Evolutionary conservation across 495 filamentous ascomycete species (phyloP).

Genomic region (Cetradonia linearis): DNA sequence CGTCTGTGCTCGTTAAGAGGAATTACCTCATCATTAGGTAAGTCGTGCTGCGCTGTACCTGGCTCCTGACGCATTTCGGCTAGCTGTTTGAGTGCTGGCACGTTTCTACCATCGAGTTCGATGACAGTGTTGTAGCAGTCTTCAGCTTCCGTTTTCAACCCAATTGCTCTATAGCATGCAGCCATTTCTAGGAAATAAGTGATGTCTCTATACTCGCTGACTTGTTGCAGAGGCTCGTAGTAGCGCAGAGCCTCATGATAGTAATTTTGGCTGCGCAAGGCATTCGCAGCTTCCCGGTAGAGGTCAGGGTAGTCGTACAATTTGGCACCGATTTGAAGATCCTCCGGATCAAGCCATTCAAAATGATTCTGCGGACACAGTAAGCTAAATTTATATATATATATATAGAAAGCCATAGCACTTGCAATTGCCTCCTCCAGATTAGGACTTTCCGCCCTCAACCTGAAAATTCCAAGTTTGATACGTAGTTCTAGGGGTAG

Average conservation of each 20-base stretch:
- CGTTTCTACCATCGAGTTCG: slow-evolving; percentile 53
- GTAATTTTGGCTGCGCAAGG: slow-evolving; percentile 47
- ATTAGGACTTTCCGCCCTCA: slow-evolving; percentile 50
- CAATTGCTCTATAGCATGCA: slow-evolving; percentile 57
- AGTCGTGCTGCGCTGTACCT: slow-evolving; percentile 34
- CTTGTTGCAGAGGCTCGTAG: slow-evolving; percentile 56
- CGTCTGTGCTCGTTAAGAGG: slow-evolving; percentile 11
- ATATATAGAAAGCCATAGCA: slow-evolving; percentile 12
- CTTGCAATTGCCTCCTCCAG: slow-evolving; percentile 68
- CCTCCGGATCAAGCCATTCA: slow-evolving; percentile 52
- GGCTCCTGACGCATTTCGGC: slow-evolving; percentile 70
- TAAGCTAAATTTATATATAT: slow-evolving; percentile 16
- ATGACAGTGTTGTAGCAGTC: slow-evolving; percentile 63
- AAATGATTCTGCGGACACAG: slow-evolving; percentile 44
- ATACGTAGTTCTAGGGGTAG: slow-evolving; percentile 78
- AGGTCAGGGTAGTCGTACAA: slow-evolving; percentile 62
- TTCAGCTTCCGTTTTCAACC: slow-evolving; percentile 55
- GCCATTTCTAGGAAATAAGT: slow-evolving; percentile 60
- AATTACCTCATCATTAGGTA: neutral
- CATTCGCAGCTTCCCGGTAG: slow-evolving; percentile 60
- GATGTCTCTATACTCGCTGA: slow-evolving; percentile 48
- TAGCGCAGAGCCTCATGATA: slow-evolving; percentile 60
- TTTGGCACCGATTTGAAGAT: slow-evolving; percentile 37
- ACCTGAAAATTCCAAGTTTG: slow-evolving; percentile 72
- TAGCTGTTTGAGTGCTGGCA: slow-evolving; percentile 63